These are phyloP conservation scores for Rhizophora apiculata DNA, from an alignment of 345 rosid species.

Conservation along the genomic window DNA sequence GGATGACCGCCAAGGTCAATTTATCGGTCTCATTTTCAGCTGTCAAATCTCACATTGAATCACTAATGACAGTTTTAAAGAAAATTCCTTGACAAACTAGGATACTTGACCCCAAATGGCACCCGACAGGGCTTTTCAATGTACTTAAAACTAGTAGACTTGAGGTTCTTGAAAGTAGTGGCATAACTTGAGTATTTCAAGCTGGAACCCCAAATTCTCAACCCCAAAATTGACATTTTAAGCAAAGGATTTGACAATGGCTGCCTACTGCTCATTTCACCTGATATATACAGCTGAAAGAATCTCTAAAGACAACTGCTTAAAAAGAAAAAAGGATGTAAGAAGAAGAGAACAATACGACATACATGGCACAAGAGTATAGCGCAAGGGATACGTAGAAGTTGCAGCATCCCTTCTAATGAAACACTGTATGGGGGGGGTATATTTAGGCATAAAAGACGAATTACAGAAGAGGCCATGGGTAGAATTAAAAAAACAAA, in stretches of 20 bases:
- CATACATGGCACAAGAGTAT: slow-evolving; percentile 85
- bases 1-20: slow-evolving; percentile 66
- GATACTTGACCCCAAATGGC: neutral
- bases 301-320: neutral
- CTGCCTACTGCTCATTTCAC: too few relatives aligned
- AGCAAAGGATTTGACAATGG: neutral
- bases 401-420: slow-evolving; percentile 79
- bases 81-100: too few relatives aligned
- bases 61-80: slow-evolving; percentile 4
- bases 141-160: neutral
- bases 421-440: slow-evolving; percentile 76
- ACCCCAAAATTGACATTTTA: slow-evolving; percentile 2
- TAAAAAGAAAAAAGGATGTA: neutral
- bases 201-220: neutral
- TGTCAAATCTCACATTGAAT: slow-evolving; percentile 27
- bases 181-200: neutral
- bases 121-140: neutral
- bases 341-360: slow-evolving; percentile 20
- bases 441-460: slow-evolving; percentile 30
- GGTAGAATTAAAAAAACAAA: neutral
- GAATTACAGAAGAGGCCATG: slow-evolving; percentile 6
- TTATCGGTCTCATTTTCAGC: slow-evolving; percentile 70
- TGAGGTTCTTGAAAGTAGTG: neutral
- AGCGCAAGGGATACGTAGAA: slow-evolving; percentile 62
- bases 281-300: neutral